Conservation (phyloP, 768 basidiomycete genomes). For the Termitomyces titanicus region DNA sequence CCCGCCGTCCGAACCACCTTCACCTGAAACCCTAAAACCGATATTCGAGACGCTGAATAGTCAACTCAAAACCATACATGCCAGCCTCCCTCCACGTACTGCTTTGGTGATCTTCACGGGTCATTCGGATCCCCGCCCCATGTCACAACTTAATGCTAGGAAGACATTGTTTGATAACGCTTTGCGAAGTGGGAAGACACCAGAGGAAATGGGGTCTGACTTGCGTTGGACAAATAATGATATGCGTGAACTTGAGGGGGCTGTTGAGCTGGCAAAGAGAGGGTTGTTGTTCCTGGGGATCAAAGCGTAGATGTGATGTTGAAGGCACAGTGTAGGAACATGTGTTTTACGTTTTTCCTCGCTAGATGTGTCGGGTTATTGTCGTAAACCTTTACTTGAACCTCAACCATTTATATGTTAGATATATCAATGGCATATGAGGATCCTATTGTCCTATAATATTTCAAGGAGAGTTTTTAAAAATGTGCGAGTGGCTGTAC, state of each 20-base stretch:
- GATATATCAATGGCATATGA: too few relatives aligned
- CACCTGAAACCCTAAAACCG: constrained; percentile 29
- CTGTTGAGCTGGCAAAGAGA: constrained; percentile 72
- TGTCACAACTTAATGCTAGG: constrained; percentile 69
- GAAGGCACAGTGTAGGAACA: neutral
- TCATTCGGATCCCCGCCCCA: constrained; percentile 81
- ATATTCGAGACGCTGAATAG: constrained; percentile 53
- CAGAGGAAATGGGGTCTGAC: constrained; percentile 51
- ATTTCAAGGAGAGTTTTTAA: too few relatives aligned
- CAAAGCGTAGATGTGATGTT: constrained; percentile 27
- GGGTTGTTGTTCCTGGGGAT: constrained; percentile 83
- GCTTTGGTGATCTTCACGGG: constrained; percentile 86
- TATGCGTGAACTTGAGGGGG: constrained; percentile 74
- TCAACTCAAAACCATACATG: constrained; percentile 60
- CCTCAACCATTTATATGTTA: neutral
- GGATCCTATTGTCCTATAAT: too few relatives aligned
- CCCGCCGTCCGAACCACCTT: constrained; percentile 25
- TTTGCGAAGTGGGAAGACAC: constrained; percentile 49
- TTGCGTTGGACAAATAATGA: constrained; percentile 76
- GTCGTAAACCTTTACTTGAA: neutral
- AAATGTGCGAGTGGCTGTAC: too few relatives aligned
- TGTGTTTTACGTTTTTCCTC: neutral
- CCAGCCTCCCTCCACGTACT: constrained; percentile 70
- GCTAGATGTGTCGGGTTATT: neutral
- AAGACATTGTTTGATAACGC: constrained; percentile 72